These are phyloP conservation scores for Mycena capillaripes DNA, from an alignment of 768 basidiomycete species.

Conservation along the genomic window DNA sequence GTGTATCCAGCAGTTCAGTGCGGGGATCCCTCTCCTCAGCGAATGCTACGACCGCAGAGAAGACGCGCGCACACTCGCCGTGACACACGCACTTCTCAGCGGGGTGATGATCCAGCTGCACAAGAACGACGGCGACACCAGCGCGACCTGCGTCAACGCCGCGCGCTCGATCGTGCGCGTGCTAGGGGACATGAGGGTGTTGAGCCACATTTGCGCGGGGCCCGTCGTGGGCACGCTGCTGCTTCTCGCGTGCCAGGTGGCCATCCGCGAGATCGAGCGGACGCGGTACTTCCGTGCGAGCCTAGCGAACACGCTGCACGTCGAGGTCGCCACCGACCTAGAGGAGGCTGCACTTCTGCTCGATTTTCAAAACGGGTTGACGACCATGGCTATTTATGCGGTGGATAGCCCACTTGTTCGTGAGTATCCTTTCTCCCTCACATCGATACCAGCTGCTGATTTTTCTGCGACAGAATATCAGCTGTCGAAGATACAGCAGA, in stretches of 20 bases:
- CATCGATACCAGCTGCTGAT: not conserved
- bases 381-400: conserved; percentile 32
- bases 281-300: conserved; percentile 28
- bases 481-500: conserved; percentile 32
- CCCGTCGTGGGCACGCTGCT: conserved; percentile 37
- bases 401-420: conserved; percentile 33
- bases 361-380: conserved; percentile 34
- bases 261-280: conserved; percentile 28
- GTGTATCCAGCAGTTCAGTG: conserved; percentile 32
- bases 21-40: conserved; percentile 22
- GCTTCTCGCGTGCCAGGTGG: conserved; percentile 33
- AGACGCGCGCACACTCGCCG: conserved; percentile 24
- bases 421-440: conserved; percentile 17
- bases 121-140: conserved; percentile 23
- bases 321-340: conserved; percentile 9
- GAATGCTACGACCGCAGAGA: conserved; percentile 20
- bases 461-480: conserved; percentile 23
- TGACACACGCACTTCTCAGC: conserved; percentile 35
- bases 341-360: conserved; percentile 28
- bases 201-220: conserved; percentile 23
- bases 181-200: conserved; percentile 30
- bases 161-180: conserved; percentile 33
- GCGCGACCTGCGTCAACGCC: conserved; percentile 19
- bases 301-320: conserved; percentile 25
- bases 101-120: conserved; percentile 38